phyloP scores from a whole-genome alignment of 2,329 filamentous ascomycete genomes.

The Penicillium sp. region DNA sequence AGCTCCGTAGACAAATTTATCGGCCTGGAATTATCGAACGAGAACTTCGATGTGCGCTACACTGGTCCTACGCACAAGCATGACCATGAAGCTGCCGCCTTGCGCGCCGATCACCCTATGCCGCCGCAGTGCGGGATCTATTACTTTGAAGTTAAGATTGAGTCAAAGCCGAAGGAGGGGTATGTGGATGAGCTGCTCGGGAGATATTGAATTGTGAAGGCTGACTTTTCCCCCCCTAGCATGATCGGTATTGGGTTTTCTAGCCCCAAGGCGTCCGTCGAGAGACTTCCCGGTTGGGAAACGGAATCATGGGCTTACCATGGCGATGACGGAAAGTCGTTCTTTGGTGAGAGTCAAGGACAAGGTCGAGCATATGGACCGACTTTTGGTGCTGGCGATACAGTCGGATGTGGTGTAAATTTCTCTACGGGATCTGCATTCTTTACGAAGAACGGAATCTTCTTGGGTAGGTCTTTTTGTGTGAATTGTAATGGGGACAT shows the following conservation, averaged over 20 bases:
- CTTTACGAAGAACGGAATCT: slow-evolving; percentile 63
- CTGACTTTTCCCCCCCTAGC: slow-evolving; percentile 16
- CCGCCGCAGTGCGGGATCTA: slow-evolving; percentile 88
- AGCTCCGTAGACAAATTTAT: slow-evolving; percentile 71
- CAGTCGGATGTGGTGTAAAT: slow-evolving; percentile 64
- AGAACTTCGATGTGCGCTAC: slow-evolving; percentile 70
- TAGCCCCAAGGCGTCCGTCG: slow-evolving; percentile 56
- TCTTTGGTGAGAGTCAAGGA: slow-evolving; percentile 55
- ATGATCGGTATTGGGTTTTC: slow-evolving; percentile 60
- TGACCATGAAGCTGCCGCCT: slow-evolving; percentile 73
- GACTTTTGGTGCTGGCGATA: slow-evolving; percentile 58
- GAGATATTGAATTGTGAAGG: background rate
- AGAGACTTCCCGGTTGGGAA: slow-evolving; percentile 64
- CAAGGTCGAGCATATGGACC: slow-evolving; percentile 59
- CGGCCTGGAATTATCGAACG: slow-evolving; percentile 69
- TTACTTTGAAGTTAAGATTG: slow-evolving; percentile 76
- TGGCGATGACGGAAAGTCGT: slow-evolving; percentile 64
- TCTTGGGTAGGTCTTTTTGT: slow-evolving; percentile 47
- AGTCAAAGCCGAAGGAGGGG: slow-evolving; percentile 67
- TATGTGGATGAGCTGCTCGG: slow-evolving; percentile 36
- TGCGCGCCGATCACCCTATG: slow-evolving; percentile 82
- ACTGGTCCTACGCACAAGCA: slow-evolving; percentile 55
- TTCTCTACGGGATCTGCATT: slow-evolving; percentile 61
- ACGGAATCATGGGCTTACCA: slow-evolving; percentile 65
- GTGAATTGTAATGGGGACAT: background rate